phyloP scores from a whole-genome alignment of 306 rosid genomes.

The Begonia fuchsioides region DNA sequence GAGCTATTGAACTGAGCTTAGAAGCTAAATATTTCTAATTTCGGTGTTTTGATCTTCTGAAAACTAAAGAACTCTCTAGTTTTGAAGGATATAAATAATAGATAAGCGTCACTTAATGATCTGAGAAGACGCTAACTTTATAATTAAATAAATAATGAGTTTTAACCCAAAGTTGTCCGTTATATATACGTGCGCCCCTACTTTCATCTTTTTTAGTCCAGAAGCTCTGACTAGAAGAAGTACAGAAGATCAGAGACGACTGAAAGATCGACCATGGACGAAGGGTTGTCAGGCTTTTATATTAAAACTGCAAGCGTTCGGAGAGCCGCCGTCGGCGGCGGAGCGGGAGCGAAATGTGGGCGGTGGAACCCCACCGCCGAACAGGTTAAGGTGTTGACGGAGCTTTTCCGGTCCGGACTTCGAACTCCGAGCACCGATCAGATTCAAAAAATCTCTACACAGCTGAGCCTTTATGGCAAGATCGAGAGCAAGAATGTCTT shows the following conservation, averaged over 20 bases:
- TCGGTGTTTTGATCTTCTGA: too few species aligned
- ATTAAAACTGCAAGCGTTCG: constrained; percentile 28
- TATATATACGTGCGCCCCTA: constrained; percentile 30
- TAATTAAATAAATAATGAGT: too few species aligned
- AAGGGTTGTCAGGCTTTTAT: constrained; percentile 65
- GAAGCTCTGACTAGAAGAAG: constrained; percentile 5
- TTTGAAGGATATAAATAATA: too few species aligned
- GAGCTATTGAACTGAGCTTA: too few species aligned
- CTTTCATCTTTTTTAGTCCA: constrained; percentile 10
- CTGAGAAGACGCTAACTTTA: too few species aligned
- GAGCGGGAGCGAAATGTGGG: constrained; percentile 62
- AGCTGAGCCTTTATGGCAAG: constrained; percentile 90
- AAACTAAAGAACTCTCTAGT: too few species aligned
- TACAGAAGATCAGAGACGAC: constrained; percentile 13
- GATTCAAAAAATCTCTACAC: constrained; percentile 82
- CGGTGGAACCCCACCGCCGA: constrained; percentile 94
- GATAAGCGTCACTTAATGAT: too few species aligned
- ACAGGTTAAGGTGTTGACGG: constrained; percentile 72
- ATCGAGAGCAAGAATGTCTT: constrained; percentile 97
- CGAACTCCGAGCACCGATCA: constrained; percentile 93
- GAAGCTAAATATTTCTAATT: too few species aligned
- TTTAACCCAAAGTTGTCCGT: constrained; percentile 19
- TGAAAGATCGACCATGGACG: constrained; percentile 45
- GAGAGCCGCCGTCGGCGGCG: constrained; percentile 9
- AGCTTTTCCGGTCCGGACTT: constrained; percentile 84